Percentiles rank a stretch among this genome's conserved stretches.
Conservation (phyloP, 176 grass and related monocot genomes). For the Otatea glauca region DNA sequence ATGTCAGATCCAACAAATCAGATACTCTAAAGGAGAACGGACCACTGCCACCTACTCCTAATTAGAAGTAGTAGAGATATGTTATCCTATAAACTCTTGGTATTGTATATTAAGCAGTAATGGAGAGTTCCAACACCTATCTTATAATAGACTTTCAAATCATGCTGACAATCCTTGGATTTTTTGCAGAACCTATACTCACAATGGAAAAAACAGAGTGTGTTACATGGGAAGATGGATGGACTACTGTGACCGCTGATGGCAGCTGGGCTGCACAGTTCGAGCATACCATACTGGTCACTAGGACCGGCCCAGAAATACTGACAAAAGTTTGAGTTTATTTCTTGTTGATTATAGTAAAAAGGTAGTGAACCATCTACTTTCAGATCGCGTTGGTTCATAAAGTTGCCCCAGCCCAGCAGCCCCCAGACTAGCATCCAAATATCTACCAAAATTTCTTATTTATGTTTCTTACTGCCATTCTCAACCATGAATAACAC, state of each 20-base stretch:
- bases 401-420: constrained; percentile 7
- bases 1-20: no score
- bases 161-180: constrained; percentile 14
- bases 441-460: not conserved
- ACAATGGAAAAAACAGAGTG: constrained; percentile 76
- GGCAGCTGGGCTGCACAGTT: constrained; percentile 79
- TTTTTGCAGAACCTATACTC: constrained; percentile 71
- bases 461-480: constrained; percentile 20
- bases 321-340: constrained; percentile 70
- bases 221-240: constrained; percentile 84
- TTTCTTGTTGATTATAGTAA: constrained; percentile 19
- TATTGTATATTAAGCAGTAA: constrained; percentile 19
- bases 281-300: constrained; percentile 82
- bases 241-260: constrained; percentile 76
- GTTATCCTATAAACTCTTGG: not conserved
- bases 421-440: not conserved
- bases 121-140: not conserved
- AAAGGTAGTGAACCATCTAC: constrained; percentile 36
- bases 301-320: constrained; percentile 74
- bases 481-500: not conserved
- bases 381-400: constrained; percentile 16
- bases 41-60: no score
- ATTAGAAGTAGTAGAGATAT: no score
- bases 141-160: not conserved
- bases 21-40: no score